phyloP scores from a whole-genome alignment of 208 protist species.

The Wallacemonas collosoma region DNA sequence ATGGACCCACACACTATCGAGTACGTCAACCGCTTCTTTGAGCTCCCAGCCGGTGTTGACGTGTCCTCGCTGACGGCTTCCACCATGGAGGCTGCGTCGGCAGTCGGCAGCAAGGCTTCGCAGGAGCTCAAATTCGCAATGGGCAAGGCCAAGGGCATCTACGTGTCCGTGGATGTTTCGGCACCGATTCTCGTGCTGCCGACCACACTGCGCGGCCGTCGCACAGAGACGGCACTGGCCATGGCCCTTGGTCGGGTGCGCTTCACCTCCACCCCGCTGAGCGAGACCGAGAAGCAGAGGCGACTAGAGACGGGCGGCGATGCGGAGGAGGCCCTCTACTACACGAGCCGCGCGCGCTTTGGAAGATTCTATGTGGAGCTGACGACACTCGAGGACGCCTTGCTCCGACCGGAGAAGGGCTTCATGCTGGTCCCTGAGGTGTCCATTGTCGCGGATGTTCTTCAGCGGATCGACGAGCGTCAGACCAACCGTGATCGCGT shows the following conservation, averaged over 20 bases:
- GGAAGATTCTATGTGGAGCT: conserved; percentile 80
- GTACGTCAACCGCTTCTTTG: conserved; percentile 61
- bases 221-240: conserved; percentile 54
- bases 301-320: conserved; percentile 27
- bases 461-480: conserved; percentile 72
- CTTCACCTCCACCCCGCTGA: conserved; percentile 66
- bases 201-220: conserved; percentile 37
- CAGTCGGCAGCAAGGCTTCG: conserved; percentile 59
- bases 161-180: conserved; percentile 68
- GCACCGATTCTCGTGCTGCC: conserved; percentile 80
- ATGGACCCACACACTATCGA: conserved; percentile 68
- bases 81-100: conserved; percentile 48
- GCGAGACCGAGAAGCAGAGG: conserved; percentile 59
- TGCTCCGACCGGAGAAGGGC: conserved; percentile 55
- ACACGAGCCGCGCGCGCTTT: conserved; percentile 68
- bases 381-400: conserved; percentile 60
- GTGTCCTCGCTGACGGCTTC: conserved; percentile 44
- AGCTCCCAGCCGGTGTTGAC: conserved; percentile 60
- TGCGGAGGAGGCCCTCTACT: conserved; percentile 73
- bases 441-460: conserved; percentile 60
- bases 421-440: conserved; percentile 80
- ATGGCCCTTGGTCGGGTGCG: conserved; percentile 72
- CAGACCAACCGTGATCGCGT: conserved; percentile 48
- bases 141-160: conserved; percentile 59
- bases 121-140: conserved; percentile 66